Base-by-base conservation (phyloP, 1,139 yeast genomes). In the Hansenula sp. region DNA sequence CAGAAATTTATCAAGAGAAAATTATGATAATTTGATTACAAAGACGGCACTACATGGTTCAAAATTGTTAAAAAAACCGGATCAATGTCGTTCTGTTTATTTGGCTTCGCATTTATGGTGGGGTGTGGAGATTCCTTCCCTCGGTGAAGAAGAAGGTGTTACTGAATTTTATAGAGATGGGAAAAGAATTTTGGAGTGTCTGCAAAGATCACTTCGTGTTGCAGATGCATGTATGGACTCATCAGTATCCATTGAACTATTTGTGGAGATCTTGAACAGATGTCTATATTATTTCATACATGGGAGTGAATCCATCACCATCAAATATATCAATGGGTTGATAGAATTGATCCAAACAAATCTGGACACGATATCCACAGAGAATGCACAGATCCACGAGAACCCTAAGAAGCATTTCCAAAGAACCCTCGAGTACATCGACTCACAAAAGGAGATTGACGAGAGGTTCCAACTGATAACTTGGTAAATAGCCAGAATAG, bases 151-250 rank as follows among this genome's bases (percentile, higher is more conserved):
- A 47, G 78, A 74, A 45, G 77, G 69, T 40, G 63, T 59, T 30
- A 59, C 62, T 10, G 59, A 64, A 41, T 62, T 63, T 43, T 76
- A 69, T 59, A 67, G 79, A 34, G 83, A 79, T 55, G 83, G 80
- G 36, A 79, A 75, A 57, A 70, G 82, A 33, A 86, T 80, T 2
- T 63, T 84, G 48, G 90, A 84, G 57, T 82, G 89, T 57, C 65
- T 84, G 31, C 88, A 82, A 58, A 71, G 93, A 54, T 80, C 97
- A 0, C 67, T 93, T 28, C 74, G 97, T 41, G 88, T 89, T 10
- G 96, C 98, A 0, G 98, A 93, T 62, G 87, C 95, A 13, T 87
- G 95, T 50, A 84, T 93, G 83, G 98, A 89, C 57, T 80, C 84
- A 4, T 82, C 79, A 50, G 84, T 81, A 13, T 82, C 91, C 32